phyloP scores from a whole-genome alignment of 164 flowering plant genomes.

The grape (Vitis vinifera) region DNA sequence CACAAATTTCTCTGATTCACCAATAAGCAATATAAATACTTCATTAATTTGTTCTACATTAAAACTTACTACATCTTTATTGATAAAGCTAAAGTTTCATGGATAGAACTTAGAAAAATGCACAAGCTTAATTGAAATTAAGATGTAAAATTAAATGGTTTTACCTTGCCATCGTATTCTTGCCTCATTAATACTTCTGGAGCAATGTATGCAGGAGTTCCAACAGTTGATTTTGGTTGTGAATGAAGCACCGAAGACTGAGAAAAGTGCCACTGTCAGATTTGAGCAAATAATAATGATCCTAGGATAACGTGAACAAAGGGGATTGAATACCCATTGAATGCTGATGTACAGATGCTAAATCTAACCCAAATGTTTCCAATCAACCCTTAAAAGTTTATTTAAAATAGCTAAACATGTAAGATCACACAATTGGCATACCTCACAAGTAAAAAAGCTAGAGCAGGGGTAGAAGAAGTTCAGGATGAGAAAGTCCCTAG shows the following conservation, averaged over 20 bases:
- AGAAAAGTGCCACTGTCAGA: slow-evolving; percentile 1
- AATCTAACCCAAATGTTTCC: not conserved
- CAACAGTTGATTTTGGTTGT: slow-evolving; percentile 80
- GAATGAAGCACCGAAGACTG: slow-evolving; percentile 74
- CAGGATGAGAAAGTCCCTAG: too few species aligned
- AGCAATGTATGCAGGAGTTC: slow-evolving; percentile 78
- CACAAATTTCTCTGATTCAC: too few species aligned
- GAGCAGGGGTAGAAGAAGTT: too few species aligned
- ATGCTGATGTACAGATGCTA: not conserved
- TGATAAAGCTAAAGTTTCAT: not conserved
- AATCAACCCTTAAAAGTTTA: not conserved
- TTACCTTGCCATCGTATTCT: slow-evolving; percentile 80
- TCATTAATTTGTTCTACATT: too few species aligned
- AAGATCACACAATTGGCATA: too few species aligned
- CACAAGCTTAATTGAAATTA: not conserved
- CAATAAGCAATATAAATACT: too few species aligned
- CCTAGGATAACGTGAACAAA: not conserved
- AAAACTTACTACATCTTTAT: not conserved
- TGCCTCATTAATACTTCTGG: slow-evolving; percentile 60
- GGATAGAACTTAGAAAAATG: not conserved
- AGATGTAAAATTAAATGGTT: not conserved
- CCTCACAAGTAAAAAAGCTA: too few species aligned
- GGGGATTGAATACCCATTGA: not conserved
- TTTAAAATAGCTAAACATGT: too few species aligned
- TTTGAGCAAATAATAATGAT: not conserved